phyloP scores from a whole-genome alignment of 1,284 basidiomycete species.

The Moniliella sp. region DNA sequence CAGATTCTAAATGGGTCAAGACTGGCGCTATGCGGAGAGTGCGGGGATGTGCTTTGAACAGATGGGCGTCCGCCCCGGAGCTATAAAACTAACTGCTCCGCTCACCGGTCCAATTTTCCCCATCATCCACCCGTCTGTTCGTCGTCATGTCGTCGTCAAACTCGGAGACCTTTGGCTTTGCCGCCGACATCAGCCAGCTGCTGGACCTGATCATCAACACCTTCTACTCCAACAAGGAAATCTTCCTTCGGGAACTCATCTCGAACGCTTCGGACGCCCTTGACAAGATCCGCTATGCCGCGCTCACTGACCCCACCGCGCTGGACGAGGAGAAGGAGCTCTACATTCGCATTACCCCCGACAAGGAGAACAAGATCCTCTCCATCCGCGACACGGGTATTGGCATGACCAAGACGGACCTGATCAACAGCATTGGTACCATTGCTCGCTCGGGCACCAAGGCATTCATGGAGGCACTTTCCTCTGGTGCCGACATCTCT shows the following conservation, averaged over 20 bases:
- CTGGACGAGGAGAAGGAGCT: conserved; percentile 30
- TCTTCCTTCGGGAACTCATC: conserved; percentile 33
- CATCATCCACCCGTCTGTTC: no score
- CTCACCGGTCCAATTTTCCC: no score
- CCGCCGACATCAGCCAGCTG: conserved; percentile 30
- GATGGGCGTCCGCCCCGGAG: no score
- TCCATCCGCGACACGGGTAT: conserved; percentile 87
- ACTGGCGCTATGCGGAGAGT: no score
- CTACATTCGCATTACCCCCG: conserved; percentile 36
- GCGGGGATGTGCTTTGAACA: no score
- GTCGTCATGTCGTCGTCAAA: conserved; percentile 21
- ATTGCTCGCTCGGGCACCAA: conserved; percentile 90
- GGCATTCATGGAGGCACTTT: conserved; percentile 80
- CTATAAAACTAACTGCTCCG: no score
- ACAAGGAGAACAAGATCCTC: conserved; percentile 78
- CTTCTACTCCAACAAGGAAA: conserved; percentile 13
- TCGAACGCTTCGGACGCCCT: conserved; percentile 30
- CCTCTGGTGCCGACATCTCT: conserved; percentile 52
- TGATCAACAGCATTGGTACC: conserved; percentile 94
- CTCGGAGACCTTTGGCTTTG: conserved; percentile 30
- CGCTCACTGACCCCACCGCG: conserved; percentile 28
- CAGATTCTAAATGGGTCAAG: no score
- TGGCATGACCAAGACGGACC: conserved; percentile 43
- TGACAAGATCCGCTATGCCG: conserved; percentile 32
- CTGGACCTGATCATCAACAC: conserved; percentile 33